Conservation (phyloP, 768 basidiomycete genomes). For the Phanerodontia chrysosporium region DNA sequence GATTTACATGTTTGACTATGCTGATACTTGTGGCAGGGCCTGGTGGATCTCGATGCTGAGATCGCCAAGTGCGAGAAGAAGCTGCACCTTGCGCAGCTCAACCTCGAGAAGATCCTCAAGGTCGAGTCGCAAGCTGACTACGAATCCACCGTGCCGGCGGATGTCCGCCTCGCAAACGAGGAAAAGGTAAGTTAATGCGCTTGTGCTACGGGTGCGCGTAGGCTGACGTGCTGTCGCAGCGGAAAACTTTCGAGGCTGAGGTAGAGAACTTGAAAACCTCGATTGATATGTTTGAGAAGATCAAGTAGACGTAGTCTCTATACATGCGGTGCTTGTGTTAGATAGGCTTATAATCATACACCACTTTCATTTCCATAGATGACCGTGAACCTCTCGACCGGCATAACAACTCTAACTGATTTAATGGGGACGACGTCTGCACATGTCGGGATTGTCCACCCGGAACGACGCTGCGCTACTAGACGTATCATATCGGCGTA, state of each 20-base stretch:
- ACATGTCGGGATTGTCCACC: no score
- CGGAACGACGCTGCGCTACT: no score
- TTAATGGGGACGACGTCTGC: no score
- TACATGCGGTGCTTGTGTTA: background rate
- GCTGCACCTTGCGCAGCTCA: conserved; percentile 63
- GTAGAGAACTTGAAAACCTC: conserved; percentile 66
- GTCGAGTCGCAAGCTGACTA: conserved; percentile 72
- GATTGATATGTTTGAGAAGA: conserved; percentile 69
- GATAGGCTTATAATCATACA: background rate
- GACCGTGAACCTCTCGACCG: no score
- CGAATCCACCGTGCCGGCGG: conserved; percentile 71
- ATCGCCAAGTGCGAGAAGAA: conserved; percentile 91
- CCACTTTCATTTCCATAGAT: background rate
- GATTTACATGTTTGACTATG: background rate
- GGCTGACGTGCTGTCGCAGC: conserved; percentile 37
- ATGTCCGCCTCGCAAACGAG: conserved; percentile 67
- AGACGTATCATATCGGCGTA: no score
- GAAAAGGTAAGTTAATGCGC: conserved; percentile 63
- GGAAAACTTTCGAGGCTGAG: conserved; percentile 76
- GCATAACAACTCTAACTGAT: no score
- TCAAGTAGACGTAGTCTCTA: conserved; percentile 39
- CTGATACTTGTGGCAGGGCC: conserved; percentile 51
- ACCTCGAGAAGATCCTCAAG: conserved; percentile 75
- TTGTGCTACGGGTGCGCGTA: no score
- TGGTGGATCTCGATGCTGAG: conserved; percentile 85